These are phyloP conservation scores for Phascolomyces articulosus DNA, from an alignment of 371 early-diverging fungal species.

Conservation along the genomic window DNA sequence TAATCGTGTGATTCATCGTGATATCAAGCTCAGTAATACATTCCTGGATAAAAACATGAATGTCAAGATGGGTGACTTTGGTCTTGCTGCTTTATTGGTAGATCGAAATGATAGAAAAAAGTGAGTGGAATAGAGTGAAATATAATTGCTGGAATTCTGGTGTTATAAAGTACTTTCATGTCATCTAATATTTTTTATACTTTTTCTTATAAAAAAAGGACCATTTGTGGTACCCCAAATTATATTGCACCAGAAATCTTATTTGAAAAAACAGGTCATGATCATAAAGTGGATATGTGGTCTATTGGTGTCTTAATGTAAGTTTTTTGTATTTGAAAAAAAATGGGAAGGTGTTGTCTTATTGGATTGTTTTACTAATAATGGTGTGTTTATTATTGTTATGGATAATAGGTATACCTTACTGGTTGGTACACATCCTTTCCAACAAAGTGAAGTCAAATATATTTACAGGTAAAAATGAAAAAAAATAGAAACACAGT, in stretches of 20 bases:
- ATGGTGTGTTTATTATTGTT: too few species aligned
- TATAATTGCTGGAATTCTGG: background rate
- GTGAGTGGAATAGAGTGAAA: constrained; percentile 44
- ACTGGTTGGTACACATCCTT: constrained; percentile 95
- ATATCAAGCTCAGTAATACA: constrained; percentile 97
- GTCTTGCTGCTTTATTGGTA: constrained; percentile 84
- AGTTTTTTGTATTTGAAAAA: constrained; percentile 10
- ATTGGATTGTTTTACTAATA: too few species aligned
- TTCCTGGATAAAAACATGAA: constrained; percentile 85
- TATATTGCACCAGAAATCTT: constrained; percentile 99
- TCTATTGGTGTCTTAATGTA: constrained; percentile 96
- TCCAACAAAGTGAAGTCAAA: constrained; percentile 86
- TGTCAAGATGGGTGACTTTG: constrained; percentile 98
- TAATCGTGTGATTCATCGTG: constrained; percentile 91
- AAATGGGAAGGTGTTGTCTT: too few species aligned
- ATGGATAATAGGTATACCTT: constrained; percentile 90
- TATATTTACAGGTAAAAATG: constrained; percentile 74
- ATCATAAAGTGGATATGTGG: constrained; percentile 99
- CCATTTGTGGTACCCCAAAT: constrained; percentile 98
- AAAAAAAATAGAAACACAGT: background rate
- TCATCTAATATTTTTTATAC: background rate
- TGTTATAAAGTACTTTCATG: too few species aligned
- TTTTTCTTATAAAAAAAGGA: constrained; percentile 47
- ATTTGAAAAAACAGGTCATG: constrained; percentile 87
- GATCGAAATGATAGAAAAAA: constrained; percentile 85